Evolutionary conservation across 805 yeast species (phyloP), one percentile per base, ranked within the genome.

Genomic region (Wickerhamomyces tratensis): DNA sequence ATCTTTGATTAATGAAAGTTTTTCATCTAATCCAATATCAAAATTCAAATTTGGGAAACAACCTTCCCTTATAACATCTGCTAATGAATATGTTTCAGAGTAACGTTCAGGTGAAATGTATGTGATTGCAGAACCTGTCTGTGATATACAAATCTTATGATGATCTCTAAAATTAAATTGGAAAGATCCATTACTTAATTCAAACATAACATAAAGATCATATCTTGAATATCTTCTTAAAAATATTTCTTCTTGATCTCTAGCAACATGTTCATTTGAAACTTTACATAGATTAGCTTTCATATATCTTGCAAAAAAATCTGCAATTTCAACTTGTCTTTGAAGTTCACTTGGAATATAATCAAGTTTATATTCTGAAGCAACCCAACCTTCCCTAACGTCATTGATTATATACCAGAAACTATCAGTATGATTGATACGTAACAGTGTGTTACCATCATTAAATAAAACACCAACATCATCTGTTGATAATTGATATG

Each of bases 121-220:
- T 27, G 94, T 85, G 15, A 91, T 72, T 38, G 77, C 77, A 46
- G 74, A 71, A 25, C 96, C 97, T 43, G 76, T 69, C 51, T 81
- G 81, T 37, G 89, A 82, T 35, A 91, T 61, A 45, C 94, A 80
- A 43, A 89, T 65, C 64, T 93, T 93, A 63, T 84, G 89, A 58
- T 93, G 98, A 64, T 93, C 98, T 60, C 83, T 83, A 65, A 93
- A 93, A 64, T 93, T 93, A 67, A 89, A 89, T 62, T 93, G 98
- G 62, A 85, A 79, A 36, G 87, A 81, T 20, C 96, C 96, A 57
- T 88, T 86, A 57, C 95, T 86, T 67, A 93, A 66, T 61, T 87
- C 91, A 67, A 93, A 93, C 94, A 89, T 84, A 43, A 89, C 86
- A 59, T 76, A 86, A 48, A 79, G 81, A 38, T 79, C 74, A 42